Evolutionary conservation across 116 monocot species (phyloP).

Genomic region (Dioscorea cayenensis): DNA sequence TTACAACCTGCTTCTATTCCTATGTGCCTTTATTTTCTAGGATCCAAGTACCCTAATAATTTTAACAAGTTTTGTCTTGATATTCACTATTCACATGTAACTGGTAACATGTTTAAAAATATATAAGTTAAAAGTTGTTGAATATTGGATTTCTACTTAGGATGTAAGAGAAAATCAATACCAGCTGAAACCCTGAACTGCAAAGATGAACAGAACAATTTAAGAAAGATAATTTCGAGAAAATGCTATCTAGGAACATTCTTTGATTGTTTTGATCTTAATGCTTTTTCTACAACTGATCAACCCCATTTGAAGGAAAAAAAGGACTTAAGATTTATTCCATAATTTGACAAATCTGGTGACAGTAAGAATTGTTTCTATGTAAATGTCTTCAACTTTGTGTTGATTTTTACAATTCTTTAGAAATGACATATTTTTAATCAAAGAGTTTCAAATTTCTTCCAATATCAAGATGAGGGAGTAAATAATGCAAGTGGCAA

Average conservation of each 20-base stretch:
- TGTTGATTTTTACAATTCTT: background rate
- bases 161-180: background rate
- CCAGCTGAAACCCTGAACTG: background rate
- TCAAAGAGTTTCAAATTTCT: background rate
- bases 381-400: background rate
- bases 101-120: too few species aligned
- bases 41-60: too few species aligned
- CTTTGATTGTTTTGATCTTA: background rate
- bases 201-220: background rate
- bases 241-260: too few species aligned
- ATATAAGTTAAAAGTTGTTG: background rate
- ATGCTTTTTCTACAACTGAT: background rate
- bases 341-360: background rate
- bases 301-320: background rate
- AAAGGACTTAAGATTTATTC: background rate
- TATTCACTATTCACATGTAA: too few species aligned
- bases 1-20: background rate
- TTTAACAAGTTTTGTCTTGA: too few species aligned
- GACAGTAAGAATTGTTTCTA: background rate
- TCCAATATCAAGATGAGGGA: background rate
- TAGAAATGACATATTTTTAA: background rate
- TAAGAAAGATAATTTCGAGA: background rate
- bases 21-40: too few species aligned
- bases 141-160: background rate
- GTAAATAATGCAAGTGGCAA: too few species aligned